Evolutionary conservation across 495 filamentous ascomycete genomes (phyloP).

Genomic region (Aspergillus panamensis): DNA sequence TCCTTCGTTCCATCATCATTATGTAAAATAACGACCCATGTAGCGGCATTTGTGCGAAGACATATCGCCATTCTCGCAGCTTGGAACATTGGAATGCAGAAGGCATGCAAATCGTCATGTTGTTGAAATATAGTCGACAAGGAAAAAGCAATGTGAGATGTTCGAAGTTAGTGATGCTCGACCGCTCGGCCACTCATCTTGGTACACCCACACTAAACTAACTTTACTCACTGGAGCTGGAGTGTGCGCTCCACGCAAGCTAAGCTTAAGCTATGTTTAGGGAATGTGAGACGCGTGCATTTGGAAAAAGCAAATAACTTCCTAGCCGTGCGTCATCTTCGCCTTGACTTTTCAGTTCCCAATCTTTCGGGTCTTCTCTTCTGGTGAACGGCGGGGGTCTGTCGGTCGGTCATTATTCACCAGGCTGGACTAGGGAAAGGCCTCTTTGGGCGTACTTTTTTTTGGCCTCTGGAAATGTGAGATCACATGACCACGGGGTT

Average conservation of each 20-base stretch:
- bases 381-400: conserved; percentile 10
- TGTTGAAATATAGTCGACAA: conserved; percentile 5
- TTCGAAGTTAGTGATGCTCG: not conserved
- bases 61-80: not conserved
- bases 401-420: too few species aligned
- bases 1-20: not conserved
- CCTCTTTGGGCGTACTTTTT: not conserved
- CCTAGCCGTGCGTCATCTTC: conserved; percentile 14
- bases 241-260: conserved; percentile 20
- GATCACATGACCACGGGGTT: conserved; percentile 12
- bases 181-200: conserved; percentile 2
- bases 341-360: conserved; percentile 12
- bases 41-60: not conserved
- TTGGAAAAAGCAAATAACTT: conserved; percentile 29
- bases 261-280: conserved; percentile 34
- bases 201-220: conserved; percentile 19
- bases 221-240: conserved; percentile 11
- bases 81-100: too few species aligned
- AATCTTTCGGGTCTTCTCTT: conserved; percentile 10
- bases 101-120: not conserved
- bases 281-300: conserved; percentile 18
- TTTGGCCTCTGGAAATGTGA: not conserved
- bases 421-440: not conserved
- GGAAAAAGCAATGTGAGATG: conserved; percentile 20
- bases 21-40: conserved; percentile 4